Conservation (phyloP, 163 green algal species). For the Smithsoniella earleae region DNA sequence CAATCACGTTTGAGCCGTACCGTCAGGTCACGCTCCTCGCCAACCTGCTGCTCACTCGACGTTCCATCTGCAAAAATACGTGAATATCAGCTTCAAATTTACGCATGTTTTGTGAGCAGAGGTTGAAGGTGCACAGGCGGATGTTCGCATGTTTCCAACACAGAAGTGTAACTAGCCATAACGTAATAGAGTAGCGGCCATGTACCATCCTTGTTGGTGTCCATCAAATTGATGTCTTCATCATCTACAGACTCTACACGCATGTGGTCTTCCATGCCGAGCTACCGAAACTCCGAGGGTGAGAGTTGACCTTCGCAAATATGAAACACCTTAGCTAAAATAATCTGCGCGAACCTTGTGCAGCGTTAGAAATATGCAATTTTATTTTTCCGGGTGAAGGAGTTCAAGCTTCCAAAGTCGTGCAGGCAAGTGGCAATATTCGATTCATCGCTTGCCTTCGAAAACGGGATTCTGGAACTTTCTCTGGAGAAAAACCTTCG, state of each 20-base stretch:
- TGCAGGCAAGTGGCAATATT: too few relatives aligned
- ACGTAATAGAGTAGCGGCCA: neutral
- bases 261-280: neutral
- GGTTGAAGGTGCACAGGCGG: neutral
- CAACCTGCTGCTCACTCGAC: conserved; percentile 1
- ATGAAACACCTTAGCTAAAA: too few relatives aligned
- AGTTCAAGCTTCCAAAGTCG: too few relatives aligned
- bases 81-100: neutral
- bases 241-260: conserved; percentile 18
- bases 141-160: neutral
- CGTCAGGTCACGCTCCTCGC: conserved; percentile 23
- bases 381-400: too few relatives aligned
- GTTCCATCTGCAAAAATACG: neutral
- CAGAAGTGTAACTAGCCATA: neutral
- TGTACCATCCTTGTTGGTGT: neutral
- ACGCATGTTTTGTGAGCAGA: neutral
- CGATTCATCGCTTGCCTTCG: too few relatives aligned
- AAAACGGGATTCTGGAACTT: too few relatives aligned
- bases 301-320: too few relatives aligned
- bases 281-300: too few relatives aligned
- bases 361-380: too few relatives aligned
- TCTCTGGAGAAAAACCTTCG: too few relatives aligned
- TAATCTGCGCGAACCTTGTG: too few relatives aligned
- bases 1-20: neutral
- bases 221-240: conserved; percentile 28